A percentile compares a stretch with the other conserved stretches of the same genome.
Evolutionary conservation across 148 eudicot species (phyloP).

Genomic region (Rhododendron simsii): DNA sequence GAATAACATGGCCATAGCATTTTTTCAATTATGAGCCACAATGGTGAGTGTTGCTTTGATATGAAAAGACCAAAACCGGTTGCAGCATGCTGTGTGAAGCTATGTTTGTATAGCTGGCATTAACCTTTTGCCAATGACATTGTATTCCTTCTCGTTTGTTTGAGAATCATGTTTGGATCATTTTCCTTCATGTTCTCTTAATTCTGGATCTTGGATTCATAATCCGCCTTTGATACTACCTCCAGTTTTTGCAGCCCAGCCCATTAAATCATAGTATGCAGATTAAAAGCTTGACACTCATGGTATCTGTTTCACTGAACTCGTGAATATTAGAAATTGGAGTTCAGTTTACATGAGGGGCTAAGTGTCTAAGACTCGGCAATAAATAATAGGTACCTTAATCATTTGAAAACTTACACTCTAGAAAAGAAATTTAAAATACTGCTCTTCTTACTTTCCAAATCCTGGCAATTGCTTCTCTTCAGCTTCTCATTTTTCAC

Average conservation of each 20-base stretch:
- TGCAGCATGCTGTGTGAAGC: not conserved
- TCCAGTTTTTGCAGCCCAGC: not conserved
- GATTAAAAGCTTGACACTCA: not conserved
- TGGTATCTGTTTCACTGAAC: not conserved
- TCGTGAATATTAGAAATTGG: not conserved
- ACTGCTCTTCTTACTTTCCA: slow-evolving; percentile 26
- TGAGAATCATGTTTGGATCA: not conserved
- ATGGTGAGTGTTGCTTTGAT: not conserved
- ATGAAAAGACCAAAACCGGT: not conserved
- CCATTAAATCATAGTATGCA: not conserved
- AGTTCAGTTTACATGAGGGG: not conserved
- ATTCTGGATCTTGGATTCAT: not conserved
- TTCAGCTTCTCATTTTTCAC: slow-evolving; percentile 19
- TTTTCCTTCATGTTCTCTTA: not conserved
- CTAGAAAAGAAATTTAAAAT: slow-evolving; percentile 52
- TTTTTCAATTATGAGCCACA: not conserved
- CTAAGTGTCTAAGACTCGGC: not conserved
- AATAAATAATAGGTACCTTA: not conserved
- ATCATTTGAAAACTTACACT: slow-evolving; percentile 2
- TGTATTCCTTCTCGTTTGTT: not conserved
- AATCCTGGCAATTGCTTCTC: slow-evolving; percentile 14
- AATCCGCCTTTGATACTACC: not conserved
- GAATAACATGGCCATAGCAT: not conserved
- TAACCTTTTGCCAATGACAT: not conserved
- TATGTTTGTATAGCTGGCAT: not conserved